A percentile compares a stretch with the other conserved stretches of the same genome.
Evolutionary conservation across 192 early-diverging fungal genomes (phyloP).

Genomic region (Umbelopsis ramanniana): DNA sequence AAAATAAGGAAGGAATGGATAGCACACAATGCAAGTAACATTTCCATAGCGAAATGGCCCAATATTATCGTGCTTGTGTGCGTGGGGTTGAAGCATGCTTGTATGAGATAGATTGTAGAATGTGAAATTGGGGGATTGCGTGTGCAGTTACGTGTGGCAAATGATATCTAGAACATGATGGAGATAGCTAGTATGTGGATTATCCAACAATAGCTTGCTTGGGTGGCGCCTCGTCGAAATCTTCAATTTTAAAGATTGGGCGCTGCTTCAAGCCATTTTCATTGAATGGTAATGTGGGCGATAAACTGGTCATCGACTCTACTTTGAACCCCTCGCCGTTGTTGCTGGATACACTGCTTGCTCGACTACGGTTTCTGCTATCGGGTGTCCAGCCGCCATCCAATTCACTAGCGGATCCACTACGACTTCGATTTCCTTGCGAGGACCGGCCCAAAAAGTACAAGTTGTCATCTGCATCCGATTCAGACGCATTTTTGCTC

Average conservation of each 20-base stretch:
- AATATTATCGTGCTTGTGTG: too few relatives aligned
- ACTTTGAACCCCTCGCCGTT: slow-evolving; percentile 50
- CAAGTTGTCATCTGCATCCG: slow-evolving; percentile 57
- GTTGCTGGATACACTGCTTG: slow-evolving; percentile 45
- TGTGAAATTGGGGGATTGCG: too few relatives aligned
- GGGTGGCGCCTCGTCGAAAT: slow-evolving; percentile 24
- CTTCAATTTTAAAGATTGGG: slow-evolving; percentile 32
- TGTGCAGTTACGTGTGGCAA: too few relatives aligned
- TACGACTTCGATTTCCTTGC: slow-evolving; percentile 41
- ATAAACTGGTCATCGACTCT: slow-evolving; percentile 51
- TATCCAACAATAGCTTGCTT: slow-evolving; percentile 3
- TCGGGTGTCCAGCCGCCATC: slow-evolving; percentile 32
- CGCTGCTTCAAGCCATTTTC: not conserved
- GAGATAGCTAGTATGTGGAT: too few relatives aligned
- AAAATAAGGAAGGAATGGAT: not conserved
- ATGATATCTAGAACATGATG: too few relatives aligned
- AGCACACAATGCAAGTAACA: not conserved
- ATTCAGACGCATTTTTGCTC: slow-evolving; percentile 47
- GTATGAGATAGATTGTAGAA: too few relatives aligned
- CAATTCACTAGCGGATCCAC: slow-evolving; percentile 32
- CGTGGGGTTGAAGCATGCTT: too few relatives aligned
- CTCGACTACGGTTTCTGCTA: slow-evolving; percentile 48
- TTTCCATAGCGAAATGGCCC: too few relatives aligned
- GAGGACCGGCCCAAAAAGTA: slow-evolving; percentile 58
- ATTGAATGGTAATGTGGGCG: not conserved